Evolutionary conservation across 192 early-diverging fungal genomes (phyloP).

Genomic region (Coemansia sp.): DNA sequence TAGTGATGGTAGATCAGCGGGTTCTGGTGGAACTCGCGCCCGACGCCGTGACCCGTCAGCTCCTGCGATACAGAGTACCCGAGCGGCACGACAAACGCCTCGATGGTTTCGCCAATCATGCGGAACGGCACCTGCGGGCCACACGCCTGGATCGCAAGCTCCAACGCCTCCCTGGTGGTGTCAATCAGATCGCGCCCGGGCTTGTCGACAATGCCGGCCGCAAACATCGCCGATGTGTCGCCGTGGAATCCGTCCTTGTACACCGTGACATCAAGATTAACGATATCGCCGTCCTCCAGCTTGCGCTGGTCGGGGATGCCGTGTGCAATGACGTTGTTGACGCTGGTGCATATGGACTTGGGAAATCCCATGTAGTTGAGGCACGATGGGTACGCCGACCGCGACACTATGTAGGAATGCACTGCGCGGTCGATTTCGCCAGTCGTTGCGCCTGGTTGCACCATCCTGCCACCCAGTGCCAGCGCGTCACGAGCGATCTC

Average conservation of each 20-base stretch:
- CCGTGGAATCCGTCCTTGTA: constrained; percentile 67
- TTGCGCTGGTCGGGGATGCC: constrained; percentile 63
- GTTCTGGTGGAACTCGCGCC: constrained; percentile 78
- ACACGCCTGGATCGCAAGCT: constrained; percentile 65
- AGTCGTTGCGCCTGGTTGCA: constrained; percentile 54
- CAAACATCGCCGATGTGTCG: constrained; percentile 70
- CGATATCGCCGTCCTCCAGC: constrained; percentile 66
- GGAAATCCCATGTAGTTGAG: constrained; percentile 78
- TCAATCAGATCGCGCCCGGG: constrained; percentile 57
- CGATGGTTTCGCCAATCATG: constrained; percentile 68
- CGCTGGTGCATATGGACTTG: constrained; percentile 72
- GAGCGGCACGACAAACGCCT: constrained; percentile 30
- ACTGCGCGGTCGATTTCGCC: constrained; percentile 53
- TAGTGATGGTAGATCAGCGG: constrained; percentile 78
- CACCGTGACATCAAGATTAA: constrained; percentile 81
- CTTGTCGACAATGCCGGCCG: constrained; percentile 61
- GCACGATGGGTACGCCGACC: constrained; percentile 73
- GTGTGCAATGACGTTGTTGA: constrained; percentile 85
- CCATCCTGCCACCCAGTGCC: constrained; percentile 55
- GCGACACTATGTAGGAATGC: constrained; percentile 57
- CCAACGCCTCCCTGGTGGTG: constrained; percentile 60
- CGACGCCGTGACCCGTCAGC: constrained; percentile 88
- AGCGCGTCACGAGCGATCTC: constrained; percentile 62
- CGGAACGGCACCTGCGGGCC: constrained; percentile 70
- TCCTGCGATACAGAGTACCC: constrained; percentile 68